Percentiles rank a stretch among this genome's conserved stretches.
These are phyloP conservation scores for Ramaria sp. DNA, from an alignment of 768 basidiomycete species.

Conservation along the genomic window DNA sequence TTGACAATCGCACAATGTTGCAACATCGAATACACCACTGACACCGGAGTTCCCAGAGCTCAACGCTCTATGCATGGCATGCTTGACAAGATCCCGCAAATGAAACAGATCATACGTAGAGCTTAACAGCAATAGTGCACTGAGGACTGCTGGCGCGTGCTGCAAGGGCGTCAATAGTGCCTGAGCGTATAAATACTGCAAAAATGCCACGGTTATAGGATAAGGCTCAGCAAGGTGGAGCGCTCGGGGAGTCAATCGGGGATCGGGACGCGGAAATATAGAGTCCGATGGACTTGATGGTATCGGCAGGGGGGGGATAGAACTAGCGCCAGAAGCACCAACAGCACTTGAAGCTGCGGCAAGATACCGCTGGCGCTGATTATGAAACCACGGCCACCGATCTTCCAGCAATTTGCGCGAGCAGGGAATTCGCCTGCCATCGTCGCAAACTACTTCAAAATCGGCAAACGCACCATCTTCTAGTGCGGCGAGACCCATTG, in stretches of 20 bases:
- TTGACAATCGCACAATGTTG: slow-evolving; percentile 80
- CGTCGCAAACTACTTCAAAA: slow-evolving; percentile 89
- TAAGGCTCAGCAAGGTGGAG: slow-evolving; percentile 84
- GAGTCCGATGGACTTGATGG: background rate
- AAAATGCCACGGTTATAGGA: slow-evolving; percentile 74
- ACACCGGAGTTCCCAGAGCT: slow-evolving; percentile 48
- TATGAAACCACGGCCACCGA: slow-evolving; percentile 92
- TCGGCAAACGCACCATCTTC: slow-evolving; percentile 78
- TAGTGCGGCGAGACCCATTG: slow-evolving; percentile 72
- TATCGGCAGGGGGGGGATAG: slow-evolving; percentile 19
- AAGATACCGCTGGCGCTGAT: slow-evolving; percentile 50
- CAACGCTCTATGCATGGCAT: slow-evolving; percentile 86
- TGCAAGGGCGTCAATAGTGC: slow-evolving; percentile 84
- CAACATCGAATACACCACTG: slow-evolving; percentile 93
- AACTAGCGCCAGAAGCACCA: slow-evolving; percentile 31
- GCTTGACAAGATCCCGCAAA: slow-evolving; percentile 72
- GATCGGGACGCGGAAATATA: slow-evolving; percentile 45
- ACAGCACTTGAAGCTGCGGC: slow-evolving; percentile 45
- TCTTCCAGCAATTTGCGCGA: slow-evolving; percentile 79
- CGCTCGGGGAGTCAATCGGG: slow-evolving; percentile 67
- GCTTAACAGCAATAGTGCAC: slow-evolving; percentile 74
- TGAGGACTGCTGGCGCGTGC: slow-evolving; percentile 80
- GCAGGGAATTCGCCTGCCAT: slow-evolving; percentile 72
- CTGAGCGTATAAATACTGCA: slow-evolving; percentile 91
- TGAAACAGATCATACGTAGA: slow-evolving; percentile 74